Conservation (phyloP, 305 asterid genomes). For the Lippia alba region DNA sequence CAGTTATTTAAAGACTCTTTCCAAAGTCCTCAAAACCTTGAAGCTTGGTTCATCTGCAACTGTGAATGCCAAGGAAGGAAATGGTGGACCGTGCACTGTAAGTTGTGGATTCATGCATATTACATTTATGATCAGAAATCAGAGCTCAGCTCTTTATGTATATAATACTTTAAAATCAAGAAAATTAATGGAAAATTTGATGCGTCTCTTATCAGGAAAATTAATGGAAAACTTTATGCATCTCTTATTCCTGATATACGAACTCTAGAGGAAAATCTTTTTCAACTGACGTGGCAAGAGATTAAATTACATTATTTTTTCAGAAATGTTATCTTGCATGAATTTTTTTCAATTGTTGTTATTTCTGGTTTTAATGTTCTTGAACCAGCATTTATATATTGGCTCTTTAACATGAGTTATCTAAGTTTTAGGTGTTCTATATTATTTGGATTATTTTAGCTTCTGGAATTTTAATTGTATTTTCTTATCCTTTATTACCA, state of each 20-base stretch:
- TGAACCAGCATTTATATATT: background rate
- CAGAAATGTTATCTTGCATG: constrained; percentile 8
- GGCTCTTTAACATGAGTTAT: constrained; percentile 19
- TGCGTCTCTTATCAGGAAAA: constrained; percentile 9
- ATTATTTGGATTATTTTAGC: constrained; percentile 9
- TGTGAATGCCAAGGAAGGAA: constrained; percentile 85
- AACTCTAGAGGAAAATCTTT: background rate
- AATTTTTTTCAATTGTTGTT: constrained; percentile 20
- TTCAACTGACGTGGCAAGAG: constrained; percentile 11
- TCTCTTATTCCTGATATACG: background rate
- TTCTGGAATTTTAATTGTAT: constrained; percentile 3
- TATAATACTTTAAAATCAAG: constrained; percentile 23
- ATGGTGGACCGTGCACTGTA: constrained; percentile 87
- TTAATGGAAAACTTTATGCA: constrained; percentile 1
- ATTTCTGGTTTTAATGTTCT: constrained; percentile 20
- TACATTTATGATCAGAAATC: constrained; percentile 24
- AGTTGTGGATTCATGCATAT: constrained; percentile 44
- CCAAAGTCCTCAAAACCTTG: constrained; percentile 87
- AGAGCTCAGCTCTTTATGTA: constrained; percentile 19
- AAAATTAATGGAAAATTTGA: constrained; percentile 4
- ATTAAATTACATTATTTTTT: constrained; percentile 9
- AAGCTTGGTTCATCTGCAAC: constrained; percentile 73
- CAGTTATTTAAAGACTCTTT: constrained; percentile 90
- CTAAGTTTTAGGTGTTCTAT: background rate
- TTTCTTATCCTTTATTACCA: constrained; percentile 15